These are phyloP conservation scores for Lactarius indigo DNA, from an alignment of 768 basidiomycete genomes.

Conservation along the genomic window DNA sequence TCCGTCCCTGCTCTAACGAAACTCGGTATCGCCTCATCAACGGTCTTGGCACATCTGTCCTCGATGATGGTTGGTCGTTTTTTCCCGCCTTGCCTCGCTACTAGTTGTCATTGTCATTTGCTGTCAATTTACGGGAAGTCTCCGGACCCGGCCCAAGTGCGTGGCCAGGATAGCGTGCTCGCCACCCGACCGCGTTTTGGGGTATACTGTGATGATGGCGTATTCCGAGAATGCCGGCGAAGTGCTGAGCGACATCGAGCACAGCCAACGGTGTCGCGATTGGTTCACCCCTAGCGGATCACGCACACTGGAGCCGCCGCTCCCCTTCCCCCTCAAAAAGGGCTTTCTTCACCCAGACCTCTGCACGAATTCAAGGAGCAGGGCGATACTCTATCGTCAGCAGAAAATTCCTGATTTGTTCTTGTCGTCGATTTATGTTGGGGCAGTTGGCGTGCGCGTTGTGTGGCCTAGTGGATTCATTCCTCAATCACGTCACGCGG, in stretches of 20 bases:
- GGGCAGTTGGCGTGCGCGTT: background rate
- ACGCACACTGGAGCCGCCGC: background rate
- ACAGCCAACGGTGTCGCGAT: background rate
- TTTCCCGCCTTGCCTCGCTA: background rate
- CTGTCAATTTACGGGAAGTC: background rate
- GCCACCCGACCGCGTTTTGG: background rate
- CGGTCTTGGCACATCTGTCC: background rate
- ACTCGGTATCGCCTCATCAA: background rate
- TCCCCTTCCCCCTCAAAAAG: no score
- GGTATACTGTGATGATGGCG: background rate
- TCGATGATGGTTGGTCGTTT: background rate
- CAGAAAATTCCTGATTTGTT: background rate
- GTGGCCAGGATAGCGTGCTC: background rate
- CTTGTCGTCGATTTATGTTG: background rate
- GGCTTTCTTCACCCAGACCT: background rate
- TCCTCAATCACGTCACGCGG: background rate
- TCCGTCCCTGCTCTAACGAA: background rate
- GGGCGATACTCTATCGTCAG: background rate
- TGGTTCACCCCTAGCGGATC: background rate
- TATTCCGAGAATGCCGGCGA: background rate
- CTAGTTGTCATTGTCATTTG: background rate
- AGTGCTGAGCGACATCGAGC: background rate
- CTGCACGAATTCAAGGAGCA: background rate
- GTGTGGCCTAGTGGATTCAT: background rate
- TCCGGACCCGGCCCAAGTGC: background rate